These are phyloP conservation scores for Aspergillus pseudoviridinutans DNA, from an alignment of 2,329 filamentous ascomycete genomes.

Conservation along the genomic window DNA sequence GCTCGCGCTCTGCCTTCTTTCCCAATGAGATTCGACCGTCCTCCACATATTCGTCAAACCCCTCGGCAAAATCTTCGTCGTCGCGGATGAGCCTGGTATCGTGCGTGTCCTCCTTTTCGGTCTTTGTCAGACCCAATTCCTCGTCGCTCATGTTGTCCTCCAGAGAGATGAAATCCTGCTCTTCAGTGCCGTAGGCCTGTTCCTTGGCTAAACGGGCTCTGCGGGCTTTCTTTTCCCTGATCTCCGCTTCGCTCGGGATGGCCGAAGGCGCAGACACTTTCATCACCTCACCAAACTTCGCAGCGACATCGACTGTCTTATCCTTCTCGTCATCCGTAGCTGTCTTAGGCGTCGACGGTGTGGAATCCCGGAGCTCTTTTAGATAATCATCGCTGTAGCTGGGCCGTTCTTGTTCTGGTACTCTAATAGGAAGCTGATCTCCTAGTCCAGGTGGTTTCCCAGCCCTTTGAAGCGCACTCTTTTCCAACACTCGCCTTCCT, in stretches of 20 bases:
- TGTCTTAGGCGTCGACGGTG: slow-evolving; percentile 71
- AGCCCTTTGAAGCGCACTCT: slow-evolving; percentile 60
- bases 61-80: slow-evolving; percentile 89
- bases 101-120: slow-evolving; percentile 60
- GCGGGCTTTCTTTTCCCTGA: slow-evolving; percentile 85
- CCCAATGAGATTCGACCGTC: slow-evolving; percentile 77
- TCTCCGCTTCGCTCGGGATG: slow-evolving; percentile 80
- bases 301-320: slow-evolving; percentile 51
- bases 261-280: slow-evolving; percentile 32
- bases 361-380: slow-evolving; percentile 78
- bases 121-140: slow-evolving; percentile 43
- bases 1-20: slow-evolving; percentile 71
- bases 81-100: slow-evolving; percentile 74
- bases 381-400: slow-evolving; percentile 84
- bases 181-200: slow-evolving; percentile 53
- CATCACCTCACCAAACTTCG: slow-evolving; percentile 46
- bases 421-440: slow-evolving; percentile 54
- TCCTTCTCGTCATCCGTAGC: slow-evolving; percentile 40
- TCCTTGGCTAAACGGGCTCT: slow-evolving; percentile 75
- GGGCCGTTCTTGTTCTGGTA: slow-evolving; percentile 66
- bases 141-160: slow-evolving; percentile 38
- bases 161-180: slow-evolving; percentile 51
- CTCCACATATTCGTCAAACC: slow-evolving; percentile 87
- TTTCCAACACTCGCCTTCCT: slow-evolving; percentile 62
- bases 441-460: slow-evolving; percentile 43